Evolutionary conservation across 495 filamentous ascomycete genomes (phyloP), one percentile per base, ranked within the genome.

Genomic region (Penicillium longicatenatum): DNA sequence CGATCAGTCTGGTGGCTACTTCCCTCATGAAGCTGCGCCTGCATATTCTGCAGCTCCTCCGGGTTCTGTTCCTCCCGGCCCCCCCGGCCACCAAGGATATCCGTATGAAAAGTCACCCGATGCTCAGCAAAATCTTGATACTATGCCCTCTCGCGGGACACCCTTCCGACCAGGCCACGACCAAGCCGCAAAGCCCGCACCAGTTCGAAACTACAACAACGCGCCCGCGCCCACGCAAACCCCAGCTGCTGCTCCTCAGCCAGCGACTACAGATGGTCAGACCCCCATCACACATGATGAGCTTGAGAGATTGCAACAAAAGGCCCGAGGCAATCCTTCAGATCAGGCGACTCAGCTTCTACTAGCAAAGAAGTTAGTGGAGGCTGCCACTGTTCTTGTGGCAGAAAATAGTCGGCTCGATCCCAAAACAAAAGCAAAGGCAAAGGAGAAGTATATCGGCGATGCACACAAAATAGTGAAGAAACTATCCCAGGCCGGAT

Each of bases 401-500:
- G 83, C 82, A 29, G 84, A 89, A 33, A 76, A 75, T 42, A 82
- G 82, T 20, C 80, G 89, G 17, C 84, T 90, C 6, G 94, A 98
- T 69, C 76, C 85, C 1, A 90, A 87, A 62, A 84, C 86, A 0
- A 85, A 86, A 35, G 83, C 81, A 53, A 92, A 88, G 61, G 88
- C 86, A 31, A 86, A 90, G 47, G 93, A 97, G 70, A 88, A 86
- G 57, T 98, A 91, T 67, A 76, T 90, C 6, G 75, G 87, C 59
- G 94, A 98, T 68, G 91, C 92, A 6, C 82, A 93, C 67, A 97
- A 96, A 71, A 86, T 92, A 41, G 73, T 97, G 45, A 95, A 96
- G 74, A 97, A 93, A 71, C 83, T 97, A 16, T 86, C 84, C 9
- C 81, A 79, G 37, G 75, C 70, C 19, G 82, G 83, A 4, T 85